Conservation (phyloP, 768 basidiomycete species). For the Lactarius tabidus region DNA sequence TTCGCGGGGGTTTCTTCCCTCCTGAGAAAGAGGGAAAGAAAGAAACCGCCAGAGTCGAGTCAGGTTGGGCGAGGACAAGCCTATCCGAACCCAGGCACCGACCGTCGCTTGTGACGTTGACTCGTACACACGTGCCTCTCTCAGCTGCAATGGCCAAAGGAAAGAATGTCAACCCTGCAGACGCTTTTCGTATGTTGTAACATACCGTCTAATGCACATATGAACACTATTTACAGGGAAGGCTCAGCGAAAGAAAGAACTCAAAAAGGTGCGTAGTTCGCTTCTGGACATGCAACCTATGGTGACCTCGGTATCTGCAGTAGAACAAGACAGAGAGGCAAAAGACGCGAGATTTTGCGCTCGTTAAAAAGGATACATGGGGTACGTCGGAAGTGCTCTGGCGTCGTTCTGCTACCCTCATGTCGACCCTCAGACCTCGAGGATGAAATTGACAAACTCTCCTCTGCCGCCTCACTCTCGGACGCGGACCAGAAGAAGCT, state of each 20-base stretch:
- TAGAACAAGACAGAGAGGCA: conserved; percentile 88
- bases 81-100: conserved; percentile 1
- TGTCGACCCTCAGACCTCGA: conserved; percentile 57
- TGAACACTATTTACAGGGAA: conserved; percentile 59
- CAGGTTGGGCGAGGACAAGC: conserved; percentile 22
- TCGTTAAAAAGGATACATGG: conserved; percentile 91
- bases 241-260: conserved; percentile 87
- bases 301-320: conserved; percentile 35
- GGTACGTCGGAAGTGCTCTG: conserved; percentile 42
- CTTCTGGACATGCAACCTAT: not conserved
- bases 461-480: conserved; percentile 42
- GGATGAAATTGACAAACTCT: conserved; percentile 70
- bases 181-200: conserved; percentile 70
- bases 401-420: not conserved
- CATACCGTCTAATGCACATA: not conserved
- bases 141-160: conserved; percentile 72
- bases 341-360: conserved; percentile 81
- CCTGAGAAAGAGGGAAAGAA: conserved; percentile 41
- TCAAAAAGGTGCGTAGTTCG: conserved; percentile 72
- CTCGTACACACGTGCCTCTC: conserved; percentile 23
- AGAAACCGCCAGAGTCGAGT: conserved; percentile 29
- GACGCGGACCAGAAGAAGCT: conserved; percentile 63
- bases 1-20: conserved; percentile 42
- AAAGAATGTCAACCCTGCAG: conserved; percentile 89
- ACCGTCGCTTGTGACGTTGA: conserved; percentile 24